Evolutionary conservation across 2,329 filamentous ascomycete genomes (phyloP), one percentile per base, ranked within the genome.

Genomic region (Microdochium paspali): DNA sequence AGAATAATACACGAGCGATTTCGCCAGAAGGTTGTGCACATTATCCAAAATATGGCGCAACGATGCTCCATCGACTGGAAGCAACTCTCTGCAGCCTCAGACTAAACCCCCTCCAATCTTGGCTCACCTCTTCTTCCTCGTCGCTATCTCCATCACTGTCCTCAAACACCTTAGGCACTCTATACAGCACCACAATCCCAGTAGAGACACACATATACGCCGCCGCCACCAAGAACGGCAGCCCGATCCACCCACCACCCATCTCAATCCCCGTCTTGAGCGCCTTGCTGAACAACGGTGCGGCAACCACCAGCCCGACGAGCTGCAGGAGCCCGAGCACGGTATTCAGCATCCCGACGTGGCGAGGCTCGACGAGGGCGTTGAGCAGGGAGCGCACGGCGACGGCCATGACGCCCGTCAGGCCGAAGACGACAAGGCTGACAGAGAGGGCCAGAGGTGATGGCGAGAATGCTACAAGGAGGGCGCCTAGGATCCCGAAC

Each of bases 401-500:
- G 49, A 52, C 56, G 20, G 49, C 44, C 47, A 58, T 46, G 39
- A 57, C 46, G 24, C 57, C 49, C 10, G 50, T 51, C 44, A 53
- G 20, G n/a, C 57, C 51, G 40, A 55, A 21, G 15, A 54, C 40
- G 21, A 48, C 54, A 20, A 57, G 47, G 23, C 49, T 49, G 32
- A 52, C 46, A 1, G 54, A 47, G 18, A 54, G 18, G 12, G 35
- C 23, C n/a, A 7, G 5, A 4, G 35, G 35, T n/a, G 20, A n/a
- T 18, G 35, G 35, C 1, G 71, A 61, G 2, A 67, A 48, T 0
- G 66, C 63, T 18, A 71, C 61, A 20, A 72, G 46, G 12, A 71
- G 46, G 21, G 64, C 56, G 1, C 69, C 69, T 0, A 62, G 2
- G 9, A 61, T 51, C 28, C 63, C 49, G 6, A 66, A 46, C 0